Conservation (phyloP, 768 basidiomycete genomes). For the Mycena crocata region DNA sequence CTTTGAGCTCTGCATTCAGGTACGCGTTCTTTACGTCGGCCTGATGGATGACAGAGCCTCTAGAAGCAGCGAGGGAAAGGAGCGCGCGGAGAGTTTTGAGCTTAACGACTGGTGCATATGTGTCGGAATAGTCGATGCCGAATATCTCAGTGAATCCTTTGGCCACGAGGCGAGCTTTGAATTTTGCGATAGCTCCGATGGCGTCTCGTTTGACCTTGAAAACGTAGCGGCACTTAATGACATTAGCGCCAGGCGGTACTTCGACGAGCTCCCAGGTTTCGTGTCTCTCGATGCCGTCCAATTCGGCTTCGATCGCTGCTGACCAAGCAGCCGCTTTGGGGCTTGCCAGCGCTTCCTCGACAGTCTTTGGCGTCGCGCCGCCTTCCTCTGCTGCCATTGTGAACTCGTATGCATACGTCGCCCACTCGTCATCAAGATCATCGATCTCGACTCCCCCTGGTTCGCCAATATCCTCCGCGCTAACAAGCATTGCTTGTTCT, state of each 20-base stretch:
- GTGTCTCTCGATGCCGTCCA: conserved; percentile 24
- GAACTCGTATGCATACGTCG: too few relatives aligned
- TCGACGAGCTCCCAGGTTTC: conserved; percentile 38
- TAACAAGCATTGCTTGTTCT: too few relatives aligned
- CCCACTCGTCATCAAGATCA: too few relatives aligned
- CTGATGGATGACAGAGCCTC: neutral
- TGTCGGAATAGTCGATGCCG: conserved; percentile 49
- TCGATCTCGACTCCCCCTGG: too few relatives aligned
- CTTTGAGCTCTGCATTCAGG: conserved; percentile 2
- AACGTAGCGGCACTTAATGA: conserved; percentile 34
- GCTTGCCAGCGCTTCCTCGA: neutral
- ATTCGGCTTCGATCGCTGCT: conserved; percentile 25
- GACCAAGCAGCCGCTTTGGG: conserved; percentile 24
- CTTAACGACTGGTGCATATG: conserved; percentile 14
- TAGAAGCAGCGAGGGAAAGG: neutral
- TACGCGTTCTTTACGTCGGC: conserved; percentile 10
- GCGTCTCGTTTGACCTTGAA: conserved; percentile 36
- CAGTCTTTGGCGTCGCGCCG: too few relatives aligned
- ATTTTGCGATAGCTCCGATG: conserved; percentile 45
- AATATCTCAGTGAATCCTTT: conserved; percentile 53
- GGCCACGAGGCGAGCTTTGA: conserved; percentile 49
- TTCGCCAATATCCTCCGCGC: too few relatives aligned
- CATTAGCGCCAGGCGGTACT: conserved; percentile 37
- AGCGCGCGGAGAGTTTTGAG: neutral
- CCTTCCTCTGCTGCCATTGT: too few relatives aligned